These are phyloP conservation scores for Globisporangium perplexum DNA, from an alignment of 352 stramenopile species.

Conservation along the genomic window DNA sequence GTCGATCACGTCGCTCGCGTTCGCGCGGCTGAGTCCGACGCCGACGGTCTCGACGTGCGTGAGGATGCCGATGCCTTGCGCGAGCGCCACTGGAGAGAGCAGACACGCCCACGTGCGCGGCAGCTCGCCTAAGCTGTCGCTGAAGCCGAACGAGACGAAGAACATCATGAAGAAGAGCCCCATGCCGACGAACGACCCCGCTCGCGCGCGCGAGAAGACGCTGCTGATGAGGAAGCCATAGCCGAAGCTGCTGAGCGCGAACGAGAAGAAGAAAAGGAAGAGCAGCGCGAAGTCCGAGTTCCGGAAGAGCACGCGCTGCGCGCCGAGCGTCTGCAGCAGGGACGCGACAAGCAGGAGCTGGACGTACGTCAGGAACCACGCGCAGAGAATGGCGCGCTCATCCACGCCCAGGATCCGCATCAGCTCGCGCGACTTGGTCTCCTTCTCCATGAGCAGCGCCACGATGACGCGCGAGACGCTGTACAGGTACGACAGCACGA, in stretches of 20 bases:
- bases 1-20: slow-evolving; percentile 26
- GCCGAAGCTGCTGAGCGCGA: slow-evolving; percentile 70
- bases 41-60: slow-evolving; percentile 46
- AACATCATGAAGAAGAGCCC: slow-evolving; percentile 75
- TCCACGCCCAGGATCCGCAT: slow-evolving; percentile 90
- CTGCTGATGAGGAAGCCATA: slow-evolving; percentile 73
- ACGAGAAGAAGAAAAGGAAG: slow-evolving; percentile 73
- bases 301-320: slow-evolving; percentile 31
- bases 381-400: slow-evolving; percentile 37
- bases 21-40: slow-evolving; percentile 33
- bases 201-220: slow-evolving; percentile 48
- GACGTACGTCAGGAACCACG: slow-evolving; percentile 82
- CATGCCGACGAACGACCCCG: slow-evolving; percentile 68
- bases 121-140: slow-evolving; percentile 27
- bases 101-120: slow-evolving; percentile 29
- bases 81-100: slow-evolving; percentile 63
- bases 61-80: slow-evolving; percentile 64
- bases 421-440: slow-evolving; percentile 86
- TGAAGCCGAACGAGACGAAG: slow-evolving; percentile 77
- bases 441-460: slow-evolving; percentile 91
- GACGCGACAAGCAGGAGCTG: slow-evolving; percentile 41
- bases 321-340: slow-evolving; percentile 38
- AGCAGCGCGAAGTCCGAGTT: slow-evolving; percentile 33
- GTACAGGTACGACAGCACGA: slow-evolving; percentile 91
- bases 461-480: slow-evolving; percentile 88